A percentile compares a stretch with the other conserved stretches of the same genome.
Evolutionary conservation across 1,284 basidiomycete genomes (phyloP).

Genomic region (Heterobasidion parviporum): DNA sequence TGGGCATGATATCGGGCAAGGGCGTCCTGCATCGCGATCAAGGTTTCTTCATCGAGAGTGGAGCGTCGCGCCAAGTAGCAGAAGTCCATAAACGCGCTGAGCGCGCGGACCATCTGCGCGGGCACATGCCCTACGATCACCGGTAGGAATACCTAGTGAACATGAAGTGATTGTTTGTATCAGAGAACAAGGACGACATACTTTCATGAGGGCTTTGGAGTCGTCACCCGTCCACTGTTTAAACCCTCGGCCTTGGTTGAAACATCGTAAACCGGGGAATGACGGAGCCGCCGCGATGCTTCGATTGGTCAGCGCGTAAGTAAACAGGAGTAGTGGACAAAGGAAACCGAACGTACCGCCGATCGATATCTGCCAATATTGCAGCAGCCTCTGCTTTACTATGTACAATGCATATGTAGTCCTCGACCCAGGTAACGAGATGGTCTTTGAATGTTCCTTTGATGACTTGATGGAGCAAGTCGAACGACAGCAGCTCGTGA

Average conservation of each 20-base stretch:
- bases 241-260: constrained; percentile 11
- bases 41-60: background rate
- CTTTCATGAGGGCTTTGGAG: constrained; percentile 13
- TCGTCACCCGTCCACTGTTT: constrained; percentile 16
- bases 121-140: constrained; percentile 12
- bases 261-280: constrained; percentile 6
- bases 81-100: constrained; percentile 13
- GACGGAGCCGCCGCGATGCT: constrained; percentile 7
- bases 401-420: constrained; percentile 19
- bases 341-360: background rate
- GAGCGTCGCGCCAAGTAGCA: constrained; percentile 12
- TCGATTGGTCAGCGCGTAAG: background rate
- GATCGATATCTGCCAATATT: constrained; percentile 21
- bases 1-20: constrained; percentile 5
- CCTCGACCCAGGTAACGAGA: constrained; percentile 24
- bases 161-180: too few relatives aligned
- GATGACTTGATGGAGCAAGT: constrained; percentile 32
- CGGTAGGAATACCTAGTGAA: constrained; percentile 11
- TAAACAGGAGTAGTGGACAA: background rate
- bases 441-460: constrained; percentile 32
- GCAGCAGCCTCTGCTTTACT: constrained; percentile 7
- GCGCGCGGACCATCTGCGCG: constrained; percentile 5
- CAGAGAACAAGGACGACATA: background rate
- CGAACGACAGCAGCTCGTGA: constrained; percentile 23
- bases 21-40: constrained; percentile 6